Percentiles rank a stretch among this genome's conserved stretches.
Evolutionary conservation across 768 basidiomycete species (phyloP).

Genomic region (Kwoniella heveanensis): DNA sequence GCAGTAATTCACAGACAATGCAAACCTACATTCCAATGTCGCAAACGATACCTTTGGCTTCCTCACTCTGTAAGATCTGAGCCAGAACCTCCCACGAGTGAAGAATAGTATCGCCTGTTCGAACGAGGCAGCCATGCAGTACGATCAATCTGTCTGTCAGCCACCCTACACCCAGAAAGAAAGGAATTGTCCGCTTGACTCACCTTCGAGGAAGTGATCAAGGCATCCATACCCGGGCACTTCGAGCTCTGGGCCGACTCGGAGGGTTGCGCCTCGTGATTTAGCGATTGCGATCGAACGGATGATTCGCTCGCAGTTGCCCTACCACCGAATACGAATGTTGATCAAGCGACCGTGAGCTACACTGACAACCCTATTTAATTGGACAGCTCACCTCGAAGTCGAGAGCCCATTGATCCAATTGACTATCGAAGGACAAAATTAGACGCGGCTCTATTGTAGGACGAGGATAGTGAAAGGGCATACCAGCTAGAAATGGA

Average conservation of each 20-base stretch:
- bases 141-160: constrained; percentile 2
- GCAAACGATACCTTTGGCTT: constrained; percentile 81
- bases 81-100: constrained; percentile 98
- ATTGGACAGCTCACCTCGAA: constrained; percentile 67
- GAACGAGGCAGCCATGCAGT: neutral
- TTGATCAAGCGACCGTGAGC: neutral
- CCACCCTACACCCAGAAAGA: neutral
- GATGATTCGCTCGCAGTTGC: constrained; percentile 88
- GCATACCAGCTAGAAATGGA: constrained; percentile 44
- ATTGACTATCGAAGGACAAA: constrained; percentile 64
- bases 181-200: constrained; percentile 8
- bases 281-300: constrained; percentile 86
- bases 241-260: constrained; percentile 96
- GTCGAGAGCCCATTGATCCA: constrained; percentile 97
- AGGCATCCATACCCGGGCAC: constrained; percentile 98
- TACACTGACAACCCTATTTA: neutral
- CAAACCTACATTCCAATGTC: constrained; percentile 99
- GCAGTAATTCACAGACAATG: constrained; percentile 58
- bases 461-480: neutral
- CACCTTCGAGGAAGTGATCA: constrained; percentile 96
- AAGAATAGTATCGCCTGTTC: constrained; percentile 83
- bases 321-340: constrained; percentile 61
- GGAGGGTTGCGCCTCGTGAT: constrained; percentile 77
- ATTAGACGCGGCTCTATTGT: neutral
- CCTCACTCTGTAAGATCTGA: constrained; percentile 80